A percentile compares a stretch with the other conserved stretches of the same genome.
phyloP scores from a whole-genome alignment of 192 early-diverging fungal genomes.

The Backusella liffmaniae region DNA sequence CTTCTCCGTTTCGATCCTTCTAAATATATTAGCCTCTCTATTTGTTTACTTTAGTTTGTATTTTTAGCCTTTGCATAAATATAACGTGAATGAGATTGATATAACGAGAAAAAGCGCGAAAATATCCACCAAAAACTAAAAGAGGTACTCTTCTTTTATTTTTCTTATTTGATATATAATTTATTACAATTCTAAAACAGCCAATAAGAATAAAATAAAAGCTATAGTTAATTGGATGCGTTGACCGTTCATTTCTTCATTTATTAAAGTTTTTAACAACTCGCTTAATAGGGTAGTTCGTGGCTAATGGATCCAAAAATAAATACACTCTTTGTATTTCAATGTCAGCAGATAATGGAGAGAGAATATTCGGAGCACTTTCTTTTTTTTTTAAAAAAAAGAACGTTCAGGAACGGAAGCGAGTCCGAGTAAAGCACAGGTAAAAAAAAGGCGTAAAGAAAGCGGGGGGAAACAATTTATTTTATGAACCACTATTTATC shows the following conservation, averaged over 20 bases:
- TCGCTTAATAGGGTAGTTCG: slow-evolving; percentile 2
- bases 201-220: neutral
- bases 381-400: neutral
- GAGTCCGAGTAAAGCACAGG: neutral
- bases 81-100: neutral
- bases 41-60: neutral
- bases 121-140: neutral
- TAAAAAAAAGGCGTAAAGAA: neutral
- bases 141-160: neutral
- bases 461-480: neutral
- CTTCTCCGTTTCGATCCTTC: neutral
- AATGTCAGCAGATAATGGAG: neutral
- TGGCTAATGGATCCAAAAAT: slow-evolving; percentile 10
- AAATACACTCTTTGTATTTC: neutral
- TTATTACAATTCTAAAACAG: neutral
- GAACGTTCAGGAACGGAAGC: neutral
- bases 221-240: neutral
- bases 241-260: neutral
- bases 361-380: neutral
- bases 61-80: neutral
- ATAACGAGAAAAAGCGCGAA: neutral
- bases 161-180: neutral
- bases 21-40: neutral
- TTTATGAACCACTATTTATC: too few species aligned
- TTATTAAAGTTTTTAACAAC: neutral